These are phyloP conservation scores for Termitomyces sp. DNA, from an alignment of 768 basidiomycete genomes.

Conservation along the genomic window DNA sequence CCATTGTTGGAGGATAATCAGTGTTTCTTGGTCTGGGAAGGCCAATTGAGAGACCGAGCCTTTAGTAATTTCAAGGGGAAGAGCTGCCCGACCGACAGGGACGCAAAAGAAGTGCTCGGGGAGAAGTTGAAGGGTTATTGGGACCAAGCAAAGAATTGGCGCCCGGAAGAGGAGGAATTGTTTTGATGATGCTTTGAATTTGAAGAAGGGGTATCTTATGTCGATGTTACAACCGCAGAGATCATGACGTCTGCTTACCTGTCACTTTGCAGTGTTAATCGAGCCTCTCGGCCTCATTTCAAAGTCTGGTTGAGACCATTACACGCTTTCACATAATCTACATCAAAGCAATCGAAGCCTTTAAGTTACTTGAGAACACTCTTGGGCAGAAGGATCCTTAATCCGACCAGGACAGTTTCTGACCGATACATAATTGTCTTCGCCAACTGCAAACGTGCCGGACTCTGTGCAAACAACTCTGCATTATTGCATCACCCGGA, in stretches of 20 bases:
- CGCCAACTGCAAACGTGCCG: no score
- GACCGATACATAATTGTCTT: no score
- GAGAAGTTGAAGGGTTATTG: conserved; percentile 85
- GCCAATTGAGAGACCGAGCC: conserved; percentile 73
- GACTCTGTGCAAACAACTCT: no score
- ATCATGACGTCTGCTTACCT: neutral
- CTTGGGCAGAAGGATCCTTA: no score
- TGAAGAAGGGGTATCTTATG: neutral
- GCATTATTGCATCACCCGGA: no score
- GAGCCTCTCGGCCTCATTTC: neutral
- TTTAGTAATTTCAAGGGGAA: conserved; percentile 80
- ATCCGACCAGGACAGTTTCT: no score
- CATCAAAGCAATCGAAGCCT: no score
- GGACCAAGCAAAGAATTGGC: conserved; percentile 93
- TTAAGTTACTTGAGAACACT: no score
- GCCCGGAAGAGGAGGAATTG: conserved; percentile 73
- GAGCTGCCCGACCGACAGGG: conserved; percentile 77
- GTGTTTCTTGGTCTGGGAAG: conserved; percentile 93
- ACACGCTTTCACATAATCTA: no score
- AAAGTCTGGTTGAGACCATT: neutral
- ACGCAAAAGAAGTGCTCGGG: conserved; percentile 84
- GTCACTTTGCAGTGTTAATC: neutral
- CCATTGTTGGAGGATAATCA: conserved; percentile 79
- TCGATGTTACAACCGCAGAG: neutral
- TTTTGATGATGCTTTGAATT: conserved; percentile 38